Conservation (phyloP, 1,284 basidiomycete species). For the Leccinum solheimii region DNA sequence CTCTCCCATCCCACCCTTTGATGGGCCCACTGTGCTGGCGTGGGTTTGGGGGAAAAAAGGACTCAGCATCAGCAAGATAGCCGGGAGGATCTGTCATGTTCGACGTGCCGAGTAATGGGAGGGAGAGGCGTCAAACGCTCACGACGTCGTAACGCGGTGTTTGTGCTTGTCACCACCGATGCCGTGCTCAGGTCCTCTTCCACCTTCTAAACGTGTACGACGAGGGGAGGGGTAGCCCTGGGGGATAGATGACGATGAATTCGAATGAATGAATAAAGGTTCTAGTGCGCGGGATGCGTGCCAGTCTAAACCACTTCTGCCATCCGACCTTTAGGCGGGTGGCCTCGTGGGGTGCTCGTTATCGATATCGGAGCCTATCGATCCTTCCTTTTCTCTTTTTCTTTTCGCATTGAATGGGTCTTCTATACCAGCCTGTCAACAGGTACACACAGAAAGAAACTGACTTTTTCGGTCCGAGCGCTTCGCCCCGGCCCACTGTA, state of each 20-base stretch:
- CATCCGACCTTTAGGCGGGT: neutral
- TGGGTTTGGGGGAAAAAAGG: neutral
- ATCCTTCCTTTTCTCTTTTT: neutral
- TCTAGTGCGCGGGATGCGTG: neutral
- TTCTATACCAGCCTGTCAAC: slow-evolving; percentile 1
- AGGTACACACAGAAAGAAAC: slow-evolving; percentile 5
- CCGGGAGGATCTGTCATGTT: neutral
- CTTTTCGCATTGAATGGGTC: neutral
- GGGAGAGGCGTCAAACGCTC: neutral
- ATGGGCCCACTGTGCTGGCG: neutral
- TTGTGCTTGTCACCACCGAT: slow-evolving; percentile 10
- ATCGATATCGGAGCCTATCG: slow-evolving; percentile 15
- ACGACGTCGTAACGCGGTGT: neutral
- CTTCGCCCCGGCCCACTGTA: neutral
- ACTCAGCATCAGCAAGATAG: neutral
- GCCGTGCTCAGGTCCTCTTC: slow-evolving; percentile 6
- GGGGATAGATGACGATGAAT: neutral
- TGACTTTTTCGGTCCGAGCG: neutral
- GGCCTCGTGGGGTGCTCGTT: slow-evolving; percentile 12
- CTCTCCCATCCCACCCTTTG: neutral
- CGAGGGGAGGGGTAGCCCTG: neutral
- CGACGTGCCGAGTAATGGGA: neutral
- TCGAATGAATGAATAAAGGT: neutral
- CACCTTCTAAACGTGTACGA: neutral
- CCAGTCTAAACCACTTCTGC: slow-evolving; percentile 6